These are phyloP conservation scores for Akanthomyces uredinophilus DNA, from an alignment of 2,329 filamentous ascomycete species.

Conservation along the genomic window DNA sequence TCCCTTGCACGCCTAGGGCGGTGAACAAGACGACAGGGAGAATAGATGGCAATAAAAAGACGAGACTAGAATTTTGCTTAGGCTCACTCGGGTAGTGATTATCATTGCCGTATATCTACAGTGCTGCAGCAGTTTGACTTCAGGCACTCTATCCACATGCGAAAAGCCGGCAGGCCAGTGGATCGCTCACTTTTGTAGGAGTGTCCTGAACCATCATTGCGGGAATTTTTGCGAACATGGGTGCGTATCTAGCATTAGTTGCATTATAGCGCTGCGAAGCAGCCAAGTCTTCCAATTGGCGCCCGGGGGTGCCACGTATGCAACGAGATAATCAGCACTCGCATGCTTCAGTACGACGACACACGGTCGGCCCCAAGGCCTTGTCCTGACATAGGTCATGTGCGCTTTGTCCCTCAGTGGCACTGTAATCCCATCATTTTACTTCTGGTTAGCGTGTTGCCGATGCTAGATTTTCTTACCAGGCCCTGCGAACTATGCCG, in stretches of 20 bases:
- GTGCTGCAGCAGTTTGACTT: neutral
- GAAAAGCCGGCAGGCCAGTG: neutral
- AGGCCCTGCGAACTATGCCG: too few species aligned
- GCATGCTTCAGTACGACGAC: neutral
- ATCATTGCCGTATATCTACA: neutral
- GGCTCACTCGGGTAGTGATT: neutral
- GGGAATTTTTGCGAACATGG: neutral
- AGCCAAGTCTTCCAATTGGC: neutral
- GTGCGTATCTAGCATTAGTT: neutral
- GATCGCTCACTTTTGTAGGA: neutral
- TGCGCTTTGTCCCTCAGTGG: neutral
- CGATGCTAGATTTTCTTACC: too few species aligned
- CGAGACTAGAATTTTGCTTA: neutral
- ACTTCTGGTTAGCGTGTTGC: neutral
- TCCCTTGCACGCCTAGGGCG: neutral
- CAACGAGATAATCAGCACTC: neutral
- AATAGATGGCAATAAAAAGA: neutral
- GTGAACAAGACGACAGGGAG: neutral
- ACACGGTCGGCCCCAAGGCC: neutral
- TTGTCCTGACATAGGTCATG: neutral
- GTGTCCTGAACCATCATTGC: neutral
- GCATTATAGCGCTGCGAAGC: neutral
- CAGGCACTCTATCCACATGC: neutral
- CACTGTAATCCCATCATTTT: neutral
- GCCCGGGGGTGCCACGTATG: neutral